Evolutionary conservation across 179 eudicot genomes (phyloP).

Genomic region (Pouteria campechiana): DNA sequence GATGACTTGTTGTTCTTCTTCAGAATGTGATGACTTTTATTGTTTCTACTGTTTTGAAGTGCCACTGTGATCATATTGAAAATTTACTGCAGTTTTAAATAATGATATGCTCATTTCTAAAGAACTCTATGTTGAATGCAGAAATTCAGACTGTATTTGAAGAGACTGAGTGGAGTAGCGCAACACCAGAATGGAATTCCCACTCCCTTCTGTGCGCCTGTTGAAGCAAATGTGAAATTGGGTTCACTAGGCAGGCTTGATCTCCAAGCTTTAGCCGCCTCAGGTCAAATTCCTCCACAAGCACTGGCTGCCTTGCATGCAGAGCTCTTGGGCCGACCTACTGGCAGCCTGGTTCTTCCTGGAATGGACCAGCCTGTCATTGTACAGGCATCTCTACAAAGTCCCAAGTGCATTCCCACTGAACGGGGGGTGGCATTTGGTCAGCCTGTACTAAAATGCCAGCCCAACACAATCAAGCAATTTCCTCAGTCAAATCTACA

Average conservation of each 20-base stretch:
- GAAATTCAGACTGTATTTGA: conserved; percentile 46
- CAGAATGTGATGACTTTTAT: too few relatives aligned
- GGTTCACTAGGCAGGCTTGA: conserved; percentile 30
- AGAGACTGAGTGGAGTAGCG: conserved; percentile 35
- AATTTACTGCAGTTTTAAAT: too few relatives aligned
- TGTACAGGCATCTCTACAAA: conserved; percentile 20
- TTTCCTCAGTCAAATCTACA: conserved; percentile 12
- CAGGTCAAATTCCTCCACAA: conserved; percentile 42
- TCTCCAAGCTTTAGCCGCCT: conserved; percentile 36
- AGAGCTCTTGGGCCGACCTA: conserved; percentile 36
- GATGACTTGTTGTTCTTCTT: too few relatives aligned
- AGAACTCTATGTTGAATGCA: too few relatives aligned
- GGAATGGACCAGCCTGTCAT: conserved; percentile 21
- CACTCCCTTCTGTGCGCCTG: conserved; percentile 22
- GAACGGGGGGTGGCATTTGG: conserved; percentile 26
- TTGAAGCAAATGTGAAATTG: conserved; percentile 21
- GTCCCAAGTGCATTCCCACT: conserved; percentile 15
- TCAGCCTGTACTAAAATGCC: conserved; percentile 28
- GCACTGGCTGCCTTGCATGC: conserved; percentile 37
- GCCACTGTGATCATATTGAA: too few relatives aligned
- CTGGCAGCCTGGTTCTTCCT: conserved; percentile 19
- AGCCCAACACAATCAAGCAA: conserved; percentile 23
- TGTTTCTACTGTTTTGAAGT: too few relatives aligned
- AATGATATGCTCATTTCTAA: too few relatives aligned
- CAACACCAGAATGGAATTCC: conserved; percentile 37